These are phyloP conservation scores for Salisapilia sapeloensis DNA, from an alignment of 352 stramenopile species.

Conservation along the genomic window DNA sequence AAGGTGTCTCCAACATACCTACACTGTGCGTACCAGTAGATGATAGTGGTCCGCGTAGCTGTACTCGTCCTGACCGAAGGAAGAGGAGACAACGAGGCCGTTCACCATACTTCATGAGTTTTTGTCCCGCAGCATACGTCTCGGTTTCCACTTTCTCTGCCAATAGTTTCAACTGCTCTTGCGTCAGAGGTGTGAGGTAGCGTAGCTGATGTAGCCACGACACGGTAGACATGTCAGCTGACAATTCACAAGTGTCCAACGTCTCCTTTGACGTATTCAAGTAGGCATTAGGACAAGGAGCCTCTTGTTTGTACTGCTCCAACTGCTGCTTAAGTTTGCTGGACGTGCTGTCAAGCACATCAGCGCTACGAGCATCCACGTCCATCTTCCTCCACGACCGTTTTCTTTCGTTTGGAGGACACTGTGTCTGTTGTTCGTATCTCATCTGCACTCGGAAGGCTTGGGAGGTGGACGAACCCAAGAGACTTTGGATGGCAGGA, in stretches of 20 bases:
- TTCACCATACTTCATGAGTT: conserved; percentile 28
- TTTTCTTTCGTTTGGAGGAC: not conserved
- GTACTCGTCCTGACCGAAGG: conserved; percentile 17
- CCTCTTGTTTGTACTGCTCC: conserved; percentile 7
- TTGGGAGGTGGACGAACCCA: not conserved
- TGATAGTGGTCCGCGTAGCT: conserved; percentile 21
- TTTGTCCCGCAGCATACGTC: conserved; percentile 5
- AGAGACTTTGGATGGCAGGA: conserved; percentile 34
- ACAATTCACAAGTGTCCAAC: too few relatives aligned
- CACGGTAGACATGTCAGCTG: too few relatives aligned
- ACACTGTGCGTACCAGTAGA: too few relatives aligned
- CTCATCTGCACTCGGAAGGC: too few relatives aligned
- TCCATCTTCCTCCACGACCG: conserved; percentile 1
- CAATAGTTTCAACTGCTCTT: conserved; percentile 3
- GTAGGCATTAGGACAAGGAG: conserved; percentile 12
- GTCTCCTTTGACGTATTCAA: conserved; percentile 16
- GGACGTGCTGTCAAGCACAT: conserved; percentile 32
- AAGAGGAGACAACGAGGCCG: conserved; percentile 22
- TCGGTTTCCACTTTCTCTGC: conserved; percentile 2
- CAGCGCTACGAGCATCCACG: conserved; percentile 10
- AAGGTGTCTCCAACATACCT: too few relatives aligned
- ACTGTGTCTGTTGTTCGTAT: conserved; percentile 3
- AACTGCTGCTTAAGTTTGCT: conserved; percentile 15
- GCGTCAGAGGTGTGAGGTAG: conserved; percentile 2
- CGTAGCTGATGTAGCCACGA: conserved; percentile 9